These are phyloP conservation scores for Arbutus unedo DNA, from an alignment of 148 eudicot genomes.

Conservation along the genomic window DNA sequence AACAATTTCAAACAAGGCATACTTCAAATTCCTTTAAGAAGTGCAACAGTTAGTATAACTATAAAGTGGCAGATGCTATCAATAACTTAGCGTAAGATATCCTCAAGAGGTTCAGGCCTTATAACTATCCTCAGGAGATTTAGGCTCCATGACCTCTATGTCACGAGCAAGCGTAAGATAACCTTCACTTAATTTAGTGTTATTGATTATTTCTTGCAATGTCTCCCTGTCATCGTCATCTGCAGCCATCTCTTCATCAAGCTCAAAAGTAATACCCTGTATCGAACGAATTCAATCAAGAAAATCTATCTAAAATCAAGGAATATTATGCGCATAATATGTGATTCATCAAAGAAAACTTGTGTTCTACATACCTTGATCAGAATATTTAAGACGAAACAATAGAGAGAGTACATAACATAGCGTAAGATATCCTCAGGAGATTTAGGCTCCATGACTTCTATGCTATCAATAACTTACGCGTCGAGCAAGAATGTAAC, in stretches of 20 bases:
- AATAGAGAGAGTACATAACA: neutral
- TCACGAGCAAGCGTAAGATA: conserved; percentile 97
- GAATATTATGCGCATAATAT: neutral
- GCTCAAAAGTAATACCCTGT: conserved; percentile 80
- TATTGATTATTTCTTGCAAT: conserved; percentile 77
- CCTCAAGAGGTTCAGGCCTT: no score
- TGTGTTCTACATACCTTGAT: neutral
- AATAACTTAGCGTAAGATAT: no score
- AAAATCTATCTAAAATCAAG: neutral
- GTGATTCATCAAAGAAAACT: neutral
- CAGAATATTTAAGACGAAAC: neutral
- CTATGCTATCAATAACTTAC: conserved; percentile 99
- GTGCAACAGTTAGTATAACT: neutral
- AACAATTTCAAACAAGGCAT: neutral
- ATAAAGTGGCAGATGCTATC: neutral
- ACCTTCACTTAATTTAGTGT: conserved; percentile 79
- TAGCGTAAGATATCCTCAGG: conserved; percentile 77
- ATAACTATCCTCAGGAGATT: conserved; percentile 91
- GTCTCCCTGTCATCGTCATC: conserved; percentile 71
- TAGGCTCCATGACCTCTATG: conserved; percentile 99
- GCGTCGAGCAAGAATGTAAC: conserved; percentile 89
- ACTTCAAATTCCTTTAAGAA: neutral
- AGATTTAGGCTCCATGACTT: conserved; percentile 97
- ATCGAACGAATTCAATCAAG: conserved; percentile 6
- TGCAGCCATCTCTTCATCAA: conserved; percentile 62